Conservation (phyloP, 257 asterid species). For the Nicotiana undulata region DNA sequence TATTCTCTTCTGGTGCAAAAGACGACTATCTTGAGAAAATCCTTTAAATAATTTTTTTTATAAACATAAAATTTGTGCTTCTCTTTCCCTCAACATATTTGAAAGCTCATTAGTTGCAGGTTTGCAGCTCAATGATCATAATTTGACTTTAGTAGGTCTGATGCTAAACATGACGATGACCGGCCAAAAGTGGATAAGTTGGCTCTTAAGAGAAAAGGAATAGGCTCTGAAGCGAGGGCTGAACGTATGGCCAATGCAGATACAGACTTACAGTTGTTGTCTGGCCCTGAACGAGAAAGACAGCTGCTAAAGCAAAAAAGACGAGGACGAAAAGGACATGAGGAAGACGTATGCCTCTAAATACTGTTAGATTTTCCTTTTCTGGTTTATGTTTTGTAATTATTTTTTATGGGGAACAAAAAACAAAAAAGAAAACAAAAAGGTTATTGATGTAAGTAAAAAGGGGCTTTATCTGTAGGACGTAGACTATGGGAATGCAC, state of each 20-base stretch:
- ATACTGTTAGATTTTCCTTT: neutral
- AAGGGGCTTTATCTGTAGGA: neutral
- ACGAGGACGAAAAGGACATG: slow-evolving; percentile 91
- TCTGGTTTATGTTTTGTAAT: neutral
- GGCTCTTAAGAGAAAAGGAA: slow-evolving; percentile 72
- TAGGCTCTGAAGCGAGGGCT: slow-evolving; percentile 91
- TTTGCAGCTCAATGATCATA: neutral
- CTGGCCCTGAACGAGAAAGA: slow-evolving; percentile 78
- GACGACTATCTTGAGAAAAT: neutral
- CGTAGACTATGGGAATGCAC: neutral
- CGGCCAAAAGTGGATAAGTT: slow-evolving; percentile 62
- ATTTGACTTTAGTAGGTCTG: slow-evolving; percentile 36
- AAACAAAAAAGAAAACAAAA: neutral
- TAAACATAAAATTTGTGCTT: neutral
- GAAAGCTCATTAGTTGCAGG: neutral
- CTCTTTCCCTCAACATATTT: neutral
- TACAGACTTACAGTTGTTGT: slow-evolving; percentile 81
- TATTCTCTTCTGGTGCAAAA: neutral
- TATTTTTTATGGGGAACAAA: neutral
- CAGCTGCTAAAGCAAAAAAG: slow-evolving; percentile 73
- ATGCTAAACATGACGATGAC: slow-evolving; percentile 39
- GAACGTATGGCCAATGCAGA: slow-evolving; percentile 78
- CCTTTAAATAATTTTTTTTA: neutral
- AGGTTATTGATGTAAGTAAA: neutral
- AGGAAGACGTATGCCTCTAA: slow-evolving; percentile 60